phyloP scores from a whole-genome alignment of 345 rosid genomes.

The Citrus sp. region DNA sequence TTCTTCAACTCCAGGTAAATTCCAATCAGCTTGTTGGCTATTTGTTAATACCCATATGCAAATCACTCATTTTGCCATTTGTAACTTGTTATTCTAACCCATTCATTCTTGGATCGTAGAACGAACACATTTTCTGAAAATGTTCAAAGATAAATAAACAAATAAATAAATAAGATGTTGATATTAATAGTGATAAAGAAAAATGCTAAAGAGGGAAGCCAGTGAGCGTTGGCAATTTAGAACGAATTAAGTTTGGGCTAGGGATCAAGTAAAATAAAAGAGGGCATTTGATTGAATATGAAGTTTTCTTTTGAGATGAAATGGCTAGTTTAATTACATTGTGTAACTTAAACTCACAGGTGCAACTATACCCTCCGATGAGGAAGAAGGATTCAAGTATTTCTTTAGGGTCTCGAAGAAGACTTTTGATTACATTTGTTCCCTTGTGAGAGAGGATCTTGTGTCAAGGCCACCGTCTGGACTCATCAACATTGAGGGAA shows the following conservation, averaged over 20 bases:
- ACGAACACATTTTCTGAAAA: neutral
- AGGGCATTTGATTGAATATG: neutral
- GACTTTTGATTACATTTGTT: conserved; percentile 80
- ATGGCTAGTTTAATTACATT: conserved; percentile 3
- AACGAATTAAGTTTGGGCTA: neutral
- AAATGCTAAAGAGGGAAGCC: neutral
- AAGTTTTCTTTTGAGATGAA: conserved; percentile 1
- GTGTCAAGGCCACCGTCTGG: conserved; percentile 94
- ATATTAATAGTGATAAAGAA: neutral
- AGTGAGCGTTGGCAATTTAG: neutral
- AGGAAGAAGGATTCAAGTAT: conserved; percentile 86
- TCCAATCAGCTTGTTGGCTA: neutral
- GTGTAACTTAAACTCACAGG: conserved; percentile 30
- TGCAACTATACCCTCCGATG: conserved; percentile 41
- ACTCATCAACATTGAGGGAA: conserved; percentile 92
- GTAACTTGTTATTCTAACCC: neutral
- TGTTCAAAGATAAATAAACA: neutral
- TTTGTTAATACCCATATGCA: neutral
- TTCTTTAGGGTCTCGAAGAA: conserved; percentile 85
- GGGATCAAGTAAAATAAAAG: neutral
- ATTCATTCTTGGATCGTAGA: neutral
- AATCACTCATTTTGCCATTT: neutral
- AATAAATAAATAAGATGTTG: too few species aligned
- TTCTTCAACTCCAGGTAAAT: conserved; percentile 56
- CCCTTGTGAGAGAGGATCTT: conserved; percentile 83